Conservation (phyloP, 176 grass and related monocot genomes). For the Dactylis glomerata region DNA sequence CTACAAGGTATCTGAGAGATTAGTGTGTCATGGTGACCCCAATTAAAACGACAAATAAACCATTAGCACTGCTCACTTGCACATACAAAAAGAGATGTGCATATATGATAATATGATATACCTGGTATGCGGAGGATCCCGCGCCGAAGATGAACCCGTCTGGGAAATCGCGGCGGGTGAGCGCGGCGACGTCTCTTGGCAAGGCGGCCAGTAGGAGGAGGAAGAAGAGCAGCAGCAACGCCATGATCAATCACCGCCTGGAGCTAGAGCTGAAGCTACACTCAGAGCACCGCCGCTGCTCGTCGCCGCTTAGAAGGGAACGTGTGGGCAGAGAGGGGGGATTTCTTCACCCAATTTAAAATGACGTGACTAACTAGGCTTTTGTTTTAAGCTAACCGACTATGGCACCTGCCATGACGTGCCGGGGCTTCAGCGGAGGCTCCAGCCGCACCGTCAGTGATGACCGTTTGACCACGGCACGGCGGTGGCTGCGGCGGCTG, state of each 20-base stretch:
- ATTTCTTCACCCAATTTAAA: no score
- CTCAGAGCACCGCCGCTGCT: neutral
- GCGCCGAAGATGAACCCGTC: conserved; percentile 46
- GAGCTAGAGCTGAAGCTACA: neutral
- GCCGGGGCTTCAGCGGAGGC: no score
- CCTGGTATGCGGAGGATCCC: conserved; percentile 44
- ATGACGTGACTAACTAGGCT: no score
- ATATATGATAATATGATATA: neutral
- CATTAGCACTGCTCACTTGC: neutral
- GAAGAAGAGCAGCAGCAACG: neutral
- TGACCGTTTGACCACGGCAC: no score
- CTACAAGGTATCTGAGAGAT: neutral
- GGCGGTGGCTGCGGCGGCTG: no score
- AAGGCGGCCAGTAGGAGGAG: neutral
- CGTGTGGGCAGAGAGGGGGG: no score
- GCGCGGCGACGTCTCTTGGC: neutral
- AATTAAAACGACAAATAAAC: neutral
- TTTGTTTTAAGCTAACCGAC: no score
- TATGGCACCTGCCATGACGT: no score
- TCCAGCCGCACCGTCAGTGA: no score
- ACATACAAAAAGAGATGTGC: neutral
- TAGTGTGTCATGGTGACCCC: neutral
- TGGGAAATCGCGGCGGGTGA: conserved; percentile 42
- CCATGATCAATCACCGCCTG: neutral
- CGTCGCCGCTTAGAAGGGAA: neutral